Evolutionary conservation across 1,284 basidiomycete species (phyloP).

Genomic region (Volvariella surrecta): DNA sequence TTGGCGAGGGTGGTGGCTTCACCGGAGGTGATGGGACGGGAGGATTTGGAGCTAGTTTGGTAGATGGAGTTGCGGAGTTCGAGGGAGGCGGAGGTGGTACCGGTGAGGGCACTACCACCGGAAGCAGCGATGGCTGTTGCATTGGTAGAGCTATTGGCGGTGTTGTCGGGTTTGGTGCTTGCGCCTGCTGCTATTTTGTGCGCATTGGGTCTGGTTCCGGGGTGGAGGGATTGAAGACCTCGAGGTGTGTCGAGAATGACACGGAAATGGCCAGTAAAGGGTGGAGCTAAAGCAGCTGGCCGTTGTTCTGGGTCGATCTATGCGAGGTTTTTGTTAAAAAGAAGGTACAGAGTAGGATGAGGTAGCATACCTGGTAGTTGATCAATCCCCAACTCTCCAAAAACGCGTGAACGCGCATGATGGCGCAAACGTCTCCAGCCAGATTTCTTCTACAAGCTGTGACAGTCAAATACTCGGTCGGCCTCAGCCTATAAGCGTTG

Average conservation of each 20-base stretch:
- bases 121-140: slow-evolving; percentile 11
- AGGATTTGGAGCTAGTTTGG: slow-evolving; percentile 78
- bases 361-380: slow-evolving; percentile 83
- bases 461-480: slow-evolving; percentile 94
- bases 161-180: slow-evolving; percentile 32
- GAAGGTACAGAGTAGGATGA: background rate
- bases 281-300: slow-evolving; percentile 90
- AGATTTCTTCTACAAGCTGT: slow-evolving; percentile 95
- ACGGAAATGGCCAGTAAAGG: slow-evolving; percentile 98
- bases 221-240: slow-evolving; percentile 92
- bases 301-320: slow-evolving; percentile 97
- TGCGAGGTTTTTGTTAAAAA: slow-evolving; percentile 2
- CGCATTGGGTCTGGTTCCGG: slow-evolving; percentile 60
- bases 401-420: slow-evolving; percentile 98
- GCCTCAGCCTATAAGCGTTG: slow-evolving; percentile 94
- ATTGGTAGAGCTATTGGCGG: background rate
- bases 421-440: slow-evolving; percentile 96
- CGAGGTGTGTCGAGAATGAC: slow-evolving; percentile 96
- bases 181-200: slow-evolving; percentile 25
- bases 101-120: slow-evolving; percentile 15
- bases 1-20: slow-evolving; percentile 61
- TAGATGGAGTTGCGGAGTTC: slow-evolving; percentile 85
- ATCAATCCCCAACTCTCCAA: slow-evolving; percentile 98
- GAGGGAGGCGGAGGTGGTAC: slow-evolving; percentile 59
- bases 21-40: slow-evolving; percentile 51